Base-by-base conservation (phyloP, 2,329 filamentous ascomycete genomes). In the Pyrenophora teres region DNA sequence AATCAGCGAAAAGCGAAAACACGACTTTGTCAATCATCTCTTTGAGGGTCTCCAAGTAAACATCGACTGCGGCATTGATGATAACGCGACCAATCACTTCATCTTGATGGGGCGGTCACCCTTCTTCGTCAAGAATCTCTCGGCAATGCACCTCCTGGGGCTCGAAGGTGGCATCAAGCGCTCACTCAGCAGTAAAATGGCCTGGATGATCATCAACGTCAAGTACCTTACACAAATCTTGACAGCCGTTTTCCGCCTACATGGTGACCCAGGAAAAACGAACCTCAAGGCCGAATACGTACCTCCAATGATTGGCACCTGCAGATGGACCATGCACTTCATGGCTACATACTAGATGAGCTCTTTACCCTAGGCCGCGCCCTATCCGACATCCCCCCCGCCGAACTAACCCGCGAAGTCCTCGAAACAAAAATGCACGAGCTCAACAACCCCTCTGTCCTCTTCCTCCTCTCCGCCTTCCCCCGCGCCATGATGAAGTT, bases 61-160 rank as follows among this genome's bases (percentile, higher is more conserved):
- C 42, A 84, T 92, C 40, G 93, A 97, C 74, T 95, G 92, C 67
- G 88, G 90, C 0, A 83, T 89, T 41, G 90, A 96, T 54, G 78
- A 84, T 1, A 88, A 61, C 87, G 93, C 54, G 57, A 63, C 61
- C 39, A 69, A 72, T 25, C 63, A 72, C 31, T 59, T 74, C 63
- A 59, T 74, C 62, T 45, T 73, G 0, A 61, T 74, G 7, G 68
- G 69, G 40, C 74, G 68, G 81, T 86, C 52, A 77, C 96, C 30
- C 83, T 94, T 57, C 31, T 81, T 97, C 39, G 88, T 91, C 54
- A 81, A 89, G 49, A 90, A 86, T 50, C 78, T 97, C 10, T 89
- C 90, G 64, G 84, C 94, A 23, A 86, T 95, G 67, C 87, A 89
- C 50, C 86, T 90, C 45, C 77, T 97, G 8, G 90, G 89, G 68